Base-by-base conservation (phyloP, 805 yeast species). In the Teunomyces funiuensis region DNA sequence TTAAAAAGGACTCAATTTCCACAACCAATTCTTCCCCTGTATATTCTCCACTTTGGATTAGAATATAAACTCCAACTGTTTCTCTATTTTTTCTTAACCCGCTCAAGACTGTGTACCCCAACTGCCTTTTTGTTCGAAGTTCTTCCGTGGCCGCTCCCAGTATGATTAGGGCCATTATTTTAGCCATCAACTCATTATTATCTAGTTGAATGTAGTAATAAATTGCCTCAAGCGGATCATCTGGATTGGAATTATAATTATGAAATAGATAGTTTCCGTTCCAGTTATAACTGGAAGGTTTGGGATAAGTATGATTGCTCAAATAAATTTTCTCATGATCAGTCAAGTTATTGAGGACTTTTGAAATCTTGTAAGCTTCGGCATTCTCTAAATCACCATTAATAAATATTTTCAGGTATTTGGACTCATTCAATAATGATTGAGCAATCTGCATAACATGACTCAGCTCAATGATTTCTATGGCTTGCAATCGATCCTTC, bases 41-140 rank as follows among this genome's bases (percentile, higher is more conserved):
- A 40, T 65, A 66, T 2, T 60, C 61, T 11, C 75, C 73, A 46
- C 88, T 80, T 69, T 81, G 74, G 0, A 82, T 58, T 1, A 77
- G 66, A 8, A 85, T 59, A 50, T 79, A 83, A 3, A 83, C 44
- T 1, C 91, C 91, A 23, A 76, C 57, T 0, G 82, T 74, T 16
- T 71, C 66, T 40, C 80, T 64, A 20, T 78, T 57, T 0, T 74
- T 50, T 44, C 85, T 61, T 18, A 73, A 41, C 0, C 88, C 88
- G 15, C 82, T 76, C n/a, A 73, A 49, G 0, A 82, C 78, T 4
- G 73, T 68, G 53, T 85, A 85, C 0, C 88, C 90, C 41, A 85
- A 57, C 47, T 80, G 85, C 43, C 71, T 72, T 49, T 72, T 74
- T 14, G 69, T 71, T 45, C 90, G 61, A 13, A 84, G 57, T 36